Evolutionary conservation across 2,329 filamentous ascomycete species (phyloP).

Genomic region (Trichoderma koningii): DNA sequence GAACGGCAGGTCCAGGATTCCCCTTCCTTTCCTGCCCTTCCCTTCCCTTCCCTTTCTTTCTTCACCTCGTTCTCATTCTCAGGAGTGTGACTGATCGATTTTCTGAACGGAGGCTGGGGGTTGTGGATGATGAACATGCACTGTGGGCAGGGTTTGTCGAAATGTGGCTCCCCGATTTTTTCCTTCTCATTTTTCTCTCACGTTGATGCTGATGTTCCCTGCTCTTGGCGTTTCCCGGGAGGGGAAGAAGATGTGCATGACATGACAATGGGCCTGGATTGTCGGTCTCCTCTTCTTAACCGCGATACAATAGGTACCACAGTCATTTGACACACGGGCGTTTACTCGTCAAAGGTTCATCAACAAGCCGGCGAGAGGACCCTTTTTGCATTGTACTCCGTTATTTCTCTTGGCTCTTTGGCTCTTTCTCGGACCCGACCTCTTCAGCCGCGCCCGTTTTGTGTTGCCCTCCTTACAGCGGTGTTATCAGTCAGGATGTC

Average conservation of each 20-base stretch:
- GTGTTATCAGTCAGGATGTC: neutral
- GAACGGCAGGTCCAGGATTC: neutral
- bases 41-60: neutral
- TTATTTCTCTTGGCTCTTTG: neutral
- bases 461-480: neutral
- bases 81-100: constrained; percentile 25
- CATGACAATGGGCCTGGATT: constrained; percentile 22
- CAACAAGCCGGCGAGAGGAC: neutral
- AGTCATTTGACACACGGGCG: neutral
- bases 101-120: neutral
- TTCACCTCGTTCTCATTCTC: constrained; percentile 16
- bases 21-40: neutral
- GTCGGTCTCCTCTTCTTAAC: neutral
- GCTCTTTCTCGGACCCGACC: neutral
- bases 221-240: neutral
- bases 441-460: neutral
- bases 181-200: neutral
- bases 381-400: neutral
- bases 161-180: constrained; percentile 11
- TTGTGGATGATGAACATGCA: constrained; percentile 10
- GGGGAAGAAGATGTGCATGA: constrained; percentile 23
- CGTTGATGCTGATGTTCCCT: neutral
- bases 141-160: constrained; percentile 2
- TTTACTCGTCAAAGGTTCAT: neutral
- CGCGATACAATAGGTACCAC: neutral